phyloP scores from a whole-genome alignment of 176 grass and related monocot species.

The Canna indica region DNA sequence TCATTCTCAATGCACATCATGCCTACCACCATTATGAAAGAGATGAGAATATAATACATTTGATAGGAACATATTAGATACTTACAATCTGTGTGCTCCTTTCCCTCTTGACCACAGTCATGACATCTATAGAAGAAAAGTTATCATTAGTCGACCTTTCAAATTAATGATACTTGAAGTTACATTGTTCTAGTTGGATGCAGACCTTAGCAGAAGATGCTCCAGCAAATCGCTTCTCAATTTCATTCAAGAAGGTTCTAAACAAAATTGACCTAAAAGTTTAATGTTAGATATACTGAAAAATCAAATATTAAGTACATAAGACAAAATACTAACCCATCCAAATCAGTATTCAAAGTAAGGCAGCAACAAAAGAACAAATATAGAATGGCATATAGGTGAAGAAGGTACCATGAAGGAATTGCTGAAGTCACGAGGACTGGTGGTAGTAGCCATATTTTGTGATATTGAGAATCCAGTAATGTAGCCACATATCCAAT shows the following conservation, averaged over 20 bases:
- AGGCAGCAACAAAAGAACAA: background rate
- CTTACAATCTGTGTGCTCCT: conserved; percentile 60
- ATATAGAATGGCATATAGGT: background rate
- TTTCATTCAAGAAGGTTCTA: conserved; percentile 56
- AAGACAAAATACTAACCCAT: background rate
- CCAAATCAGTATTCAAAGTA: conserved; percentile 2
- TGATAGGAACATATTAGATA: conserved; percentile 8
- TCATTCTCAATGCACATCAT: background rate
- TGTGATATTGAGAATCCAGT: conserved; percentile 39
- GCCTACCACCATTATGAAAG: background rate
- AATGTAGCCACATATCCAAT: conserved; percentile 43
- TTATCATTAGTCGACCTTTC: background rate
- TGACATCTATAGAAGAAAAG: conserved; percentile 29
- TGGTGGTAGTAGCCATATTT: conserved; percentile 63
- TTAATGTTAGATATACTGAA: conserved; percentile 7
- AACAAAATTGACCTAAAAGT: conserved; percentile 56
- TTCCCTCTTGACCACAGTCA: conserved; percentile 37
- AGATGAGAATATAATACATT: background rate
- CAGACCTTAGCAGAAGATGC: conserved; percentile 35
- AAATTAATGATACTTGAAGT: conserved; percentile 8
- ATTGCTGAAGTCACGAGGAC: conserved; percentile 51
- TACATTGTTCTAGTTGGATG: conserved; percentile 6
- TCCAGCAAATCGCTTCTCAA: conserved; percentile 54
- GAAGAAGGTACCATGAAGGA: conserved; percentile 34
- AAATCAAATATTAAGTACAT: background rate